Percentiles rank a stretch among this genome's conserved stretches.
These are phyloP conservation scores for Ogataea philodendri DNA, from an alignment of 805 yeast genomes.

Conservation along the genomic window DNA sequence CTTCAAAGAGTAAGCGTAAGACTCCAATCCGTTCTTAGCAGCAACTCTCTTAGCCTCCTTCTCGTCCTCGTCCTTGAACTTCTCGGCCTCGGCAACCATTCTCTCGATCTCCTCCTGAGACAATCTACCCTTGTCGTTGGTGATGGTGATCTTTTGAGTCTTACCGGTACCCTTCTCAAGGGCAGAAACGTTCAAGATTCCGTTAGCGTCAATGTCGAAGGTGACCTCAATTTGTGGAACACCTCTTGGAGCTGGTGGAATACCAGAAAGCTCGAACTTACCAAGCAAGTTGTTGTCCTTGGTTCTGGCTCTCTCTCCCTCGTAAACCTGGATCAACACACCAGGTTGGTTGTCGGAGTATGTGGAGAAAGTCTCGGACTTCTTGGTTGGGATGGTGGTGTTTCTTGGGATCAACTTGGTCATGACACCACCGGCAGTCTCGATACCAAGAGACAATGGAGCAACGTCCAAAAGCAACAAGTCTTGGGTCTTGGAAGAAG, in stretches of 20 bases:
- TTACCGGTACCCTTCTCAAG: conserved; percentile 15
- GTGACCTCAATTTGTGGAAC: conserved; percentile 16
- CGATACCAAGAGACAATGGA: conserved; percentile 15
- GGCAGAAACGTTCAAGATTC: conserved; percentile 14
- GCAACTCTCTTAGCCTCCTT: conserved; percentile 15
- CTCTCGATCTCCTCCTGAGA: conserved; percentile 15
- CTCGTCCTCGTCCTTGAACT: conserved; percentile 16
- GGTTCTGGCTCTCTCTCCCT: conserved; percentile 15
- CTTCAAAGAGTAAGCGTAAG: conserved; percentile 15
- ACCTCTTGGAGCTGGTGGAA: conserved; percentile 17
- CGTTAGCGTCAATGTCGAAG: conserved; percentile 15
- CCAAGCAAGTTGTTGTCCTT: conserved; percentile 17
- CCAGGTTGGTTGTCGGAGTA: conserved; percentile 16
- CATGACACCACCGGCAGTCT: conserved; percentile 16
- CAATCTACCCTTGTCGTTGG: conserved; percentile 17
- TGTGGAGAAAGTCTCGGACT: conserved; percentile 14
- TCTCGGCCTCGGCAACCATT: conserved; percentile 16
- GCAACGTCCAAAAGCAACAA: conserved; percentile 13
- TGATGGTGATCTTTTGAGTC: conserved; percentile 15
- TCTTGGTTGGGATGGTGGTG: conserved; percentile 15
- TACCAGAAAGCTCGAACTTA: conserved; percentile 15
- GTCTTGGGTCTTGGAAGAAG: conserved; percentile 15
- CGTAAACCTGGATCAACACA: conserved; percentile 13
- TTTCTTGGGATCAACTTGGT: conserved; percentile 15
- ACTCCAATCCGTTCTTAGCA: conserved; percentile 13